Evolutionary conservation across 2,329 filamentous ascomycete genomes (phyloP), one percentile per base, ranked within the genome.

Genomic region (Scytalidium sp.): DNA sequence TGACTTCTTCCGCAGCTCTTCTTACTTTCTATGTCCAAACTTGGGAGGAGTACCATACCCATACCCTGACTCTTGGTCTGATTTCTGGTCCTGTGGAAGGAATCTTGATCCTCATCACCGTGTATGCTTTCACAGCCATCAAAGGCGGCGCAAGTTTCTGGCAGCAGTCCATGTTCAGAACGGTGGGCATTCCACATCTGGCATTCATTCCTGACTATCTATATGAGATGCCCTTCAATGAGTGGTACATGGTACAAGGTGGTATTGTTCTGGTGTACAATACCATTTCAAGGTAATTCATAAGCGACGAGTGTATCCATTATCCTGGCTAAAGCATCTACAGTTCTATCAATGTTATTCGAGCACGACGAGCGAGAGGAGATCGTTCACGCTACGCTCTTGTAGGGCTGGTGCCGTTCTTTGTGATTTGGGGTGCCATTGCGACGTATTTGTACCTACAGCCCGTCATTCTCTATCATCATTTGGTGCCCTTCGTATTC

Each of bases 41-140:
- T 27, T 99, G 94, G 94, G 94, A 99, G 65, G 94, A 97, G 69
- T 99, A 97, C 72, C 93, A 97, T 73, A 99, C 94, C 46, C 92
- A 97, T 70, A 94, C 92, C 3, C 81, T 99, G 43, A 97, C 91
- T 1, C 81, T 99, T 5, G 94, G 94, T 51, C 75, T 97, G 55
- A 79, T 99, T 58, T 97, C 93, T 56, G 94, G 94, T 0, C 94
- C 94, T 3, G 94, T 99, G 32, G 94, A 99, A 71, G 94, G 94
- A 46, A 87, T 99, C 49, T 72, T 97, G 43, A 91, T 90, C 39
- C 79, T 99, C 19, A 86, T 90, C 61, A 66, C 80, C 49, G 84
- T 99, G 52, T 97, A 94, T 69, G 81, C 83, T 29, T 73, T 95
- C 55, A 97, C 94, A 3, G 93, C 88, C 45, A 83, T 84, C 66